Conservation (phyloP, 441 rosid species). For the Euphorbia celastroides region DNA sequence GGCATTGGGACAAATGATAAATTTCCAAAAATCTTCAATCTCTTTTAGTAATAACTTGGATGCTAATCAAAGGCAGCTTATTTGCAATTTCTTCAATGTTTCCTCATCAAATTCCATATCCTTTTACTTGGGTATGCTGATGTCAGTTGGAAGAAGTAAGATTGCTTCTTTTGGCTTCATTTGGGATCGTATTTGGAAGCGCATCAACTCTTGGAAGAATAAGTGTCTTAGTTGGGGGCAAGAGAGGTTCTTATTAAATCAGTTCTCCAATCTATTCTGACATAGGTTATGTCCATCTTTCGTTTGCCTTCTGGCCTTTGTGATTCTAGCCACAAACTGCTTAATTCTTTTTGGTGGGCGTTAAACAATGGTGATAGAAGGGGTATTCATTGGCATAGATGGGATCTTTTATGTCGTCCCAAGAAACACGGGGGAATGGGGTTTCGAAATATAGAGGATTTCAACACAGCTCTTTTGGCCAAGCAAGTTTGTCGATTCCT, state of each 20-base stretch:
- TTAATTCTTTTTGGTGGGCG: not conserved
- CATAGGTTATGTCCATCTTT: not conserved
- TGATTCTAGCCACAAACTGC: not conserved
- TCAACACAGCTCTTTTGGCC: not conserved
- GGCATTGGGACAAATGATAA: too few relatives aligned
- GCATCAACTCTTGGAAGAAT: too few relatives aligned
- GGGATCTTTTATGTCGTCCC: not conserved
- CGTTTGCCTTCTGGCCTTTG: not conserved
- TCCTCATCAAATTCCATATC: too few relatives aligned
- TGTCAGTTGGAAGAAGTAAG: too few relatives aligned
- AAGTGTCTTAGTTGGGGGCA: too few relatives aligned
- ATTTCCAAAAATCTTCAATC: too few relatives aligned
- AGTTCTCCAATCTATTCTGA: not conserved
- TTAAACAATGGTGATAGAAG: not conserved
- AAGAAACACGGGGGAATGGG: not conserved
- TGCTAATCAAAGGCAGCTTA: too few relatives aligned
- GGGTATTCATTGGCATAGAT: not conserved
- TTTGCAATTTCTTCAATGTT: too few relatives aligned
- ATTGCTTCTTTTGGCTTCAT: too few relatives aligned
- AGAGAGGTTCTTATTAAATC: not conserved
- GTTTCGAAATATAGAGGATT: not conserved
- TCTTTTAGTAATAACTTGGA: too few relatives aligned
- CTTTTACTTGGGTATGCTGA: too few relatives aligned
- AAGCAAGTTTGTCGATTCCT: not conserved
- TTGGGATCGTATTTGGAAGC: too few relatives aligned